A percentile compares a stretch with the other conserved stretches of the same genome.
Conservation (phyloP, 495 filamentous ascomycete species). For the Podospora conica region DNA sequence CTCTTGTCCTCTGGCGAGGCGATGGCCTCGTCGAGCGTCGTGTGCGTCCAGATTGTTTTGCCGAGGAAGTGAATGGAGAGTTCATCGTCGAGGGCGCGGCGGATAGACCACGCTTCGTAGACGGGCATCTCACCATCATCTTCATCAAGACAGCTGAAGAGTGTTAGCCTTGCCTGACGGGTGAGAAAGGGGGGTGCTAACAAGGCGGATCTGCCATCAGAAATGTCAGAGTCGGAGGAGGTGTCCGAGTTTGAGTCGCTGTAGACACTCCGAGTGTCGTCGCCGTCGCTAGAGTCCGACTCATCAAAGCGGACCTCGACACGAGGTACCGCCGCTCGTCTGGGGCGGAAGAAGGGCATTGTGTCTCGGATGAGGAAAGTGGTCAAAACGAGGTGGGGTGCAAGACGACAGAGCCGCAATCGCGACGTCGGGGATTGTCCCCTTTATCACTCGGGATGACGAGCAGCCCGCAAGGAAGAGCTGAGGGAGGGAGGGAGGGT, state of each 20-base stretch:
- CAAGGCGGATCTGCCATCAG: slow-evolving; percentile 1
- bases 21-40: background rate
- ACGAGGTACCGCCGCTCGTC: background rate
- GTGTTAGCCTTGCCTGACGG: background rate
- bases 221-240: background rate
- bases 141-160: slow-evolving; percentile 1
- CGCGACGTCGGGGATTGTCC: background rate
- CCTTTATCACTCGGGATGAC: slow-evolving; percentile 1
- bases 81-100: background rate
- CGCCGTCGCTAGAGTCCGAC: background rate
- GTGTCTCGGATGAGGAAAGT: background rate
- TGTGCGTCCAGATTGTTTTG: background rate
- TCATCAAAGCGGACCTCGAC: background rate
- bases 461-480: background rate
- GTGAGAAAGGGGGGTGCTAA: background rate
- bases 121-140: slow-evolving; percentile 6
- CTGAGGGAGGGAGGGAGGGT: slow-evolving; percentile 6
- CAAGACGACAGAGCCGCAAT: background rate
- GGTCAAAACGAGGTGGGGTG: background rate
- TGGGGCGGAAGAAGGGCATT: background rate
- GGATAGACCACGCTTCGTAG: slow-evolving; percentile 9
- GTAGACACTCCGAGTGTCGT: background rate
- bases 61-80: background rate
- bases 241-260: background rate
- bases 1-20: background rate